These are phyloP conservation scores for Xylaria palmicola DNA, from an alignment of 495 filamentous ascomycete genomes.

Conservation along the genomic window DNA sequence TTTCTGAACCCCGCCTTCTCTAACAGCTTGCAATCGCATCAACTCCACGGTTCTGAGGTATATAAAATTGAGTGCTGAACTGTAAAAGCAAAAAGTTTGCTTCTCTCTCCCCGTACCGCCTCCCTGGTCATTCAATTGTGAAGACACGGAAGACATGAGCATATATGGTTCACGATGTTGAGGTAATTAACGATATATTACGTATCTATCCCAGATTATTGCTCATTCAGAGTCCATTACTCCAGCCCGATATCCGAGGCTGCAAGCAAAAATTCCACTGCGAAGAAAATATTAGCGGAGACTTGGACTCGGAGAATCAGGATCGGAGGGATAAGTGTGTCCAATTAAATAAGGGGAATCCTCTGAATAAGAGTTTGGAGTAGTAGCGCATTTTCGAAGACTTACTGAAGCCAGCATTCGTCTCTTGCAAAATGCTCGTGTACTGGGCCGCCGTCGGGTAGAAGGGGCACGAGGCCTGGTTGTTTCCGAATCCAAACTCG, in stretches of 20 bases:
- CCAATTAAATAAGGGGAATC: background rate
- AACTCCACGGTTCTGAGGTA: too few relatives aligned
- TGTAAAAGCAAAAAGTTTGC: too few relatives aligned
- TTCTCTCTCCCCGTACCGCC: too few relatives aligned
- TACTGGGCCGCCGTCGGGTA: conserved; percentile 38
- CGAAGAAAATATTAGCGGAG: background rate
- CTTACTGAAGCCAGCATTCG: conserved; percentile 37
- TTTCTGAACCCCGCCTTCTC: too few relatives aligned
- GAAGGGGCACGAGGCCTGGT: conserved; percentile 28
- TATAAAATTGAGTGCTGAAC: too few relatives aligned
- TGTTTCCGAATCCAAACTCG: conserved; percentile 43
- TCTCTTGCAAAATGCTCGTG: conserved; percentile 35
- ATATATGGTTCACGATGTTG: too few relatives aligned
- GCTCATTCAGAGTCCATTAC: background rate
- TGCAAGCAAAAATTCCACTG: conserved; percentile 11
- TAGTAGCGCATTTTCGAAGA: too few relatives aligned
- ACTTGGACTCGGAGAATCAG: background rate
- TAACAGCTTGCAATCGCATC: too few relatives aligned
- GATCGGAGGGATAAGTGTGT: background rate
- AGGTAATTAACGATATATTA: background rate
- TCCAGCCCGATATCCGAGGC: conserved; percentile 5
- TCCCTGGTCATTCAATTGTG: too few relatives aligned
- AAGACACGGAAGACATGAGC: too few relatives aligned
- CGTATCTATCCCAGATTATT: background rate
- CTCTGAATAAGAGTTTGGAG: background rate